phyloP scores from a whole-genome alignment of 2,329 filamentous ascomycete genomes.

The Fusarium veterinarium region DNA sequence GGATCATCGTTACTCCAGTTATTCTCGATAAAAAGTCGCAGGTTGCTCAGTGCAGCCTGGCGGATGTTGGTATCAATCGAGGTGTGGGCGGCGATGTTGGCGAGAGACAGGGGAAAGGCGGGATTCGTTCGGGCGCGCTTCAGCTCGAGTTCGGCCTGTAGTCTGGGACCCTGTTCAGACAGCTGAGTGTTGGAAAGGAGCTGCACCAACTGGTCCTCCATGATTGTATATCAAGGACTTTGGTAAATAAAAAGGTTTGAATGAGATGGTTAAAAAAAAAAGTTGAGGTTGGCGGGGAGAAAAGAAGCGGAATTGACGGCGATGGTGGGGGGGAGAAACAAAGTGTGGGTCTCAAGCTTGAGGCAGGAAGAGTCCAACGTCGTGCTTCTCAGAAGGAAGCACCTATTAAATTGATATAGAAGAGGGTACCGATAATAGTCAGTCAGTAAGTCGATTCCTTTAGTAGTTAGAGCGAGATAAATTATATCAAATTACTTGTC shows the following conservation, averaged over 20 bases:
- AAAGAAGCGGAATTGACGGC: slow-evolving; percentile 36
- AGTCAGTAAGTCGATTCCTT: background rate
- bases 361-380: background rate
- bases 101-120: slow-evolving; percentile 82
- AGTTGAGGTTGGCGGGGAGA: slow-evolving; percentile 41
- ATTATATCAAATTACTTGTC: background rate
- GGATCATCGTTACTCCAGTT: slow-evolving; percentile 85
- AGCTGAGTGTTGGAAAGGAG: slow-evolving; percentile 90
- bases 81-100: slow-evolving; percentile 82
- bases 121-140: slow-evolving; percentile 75
- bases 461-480: background rate
- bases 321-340: slow-evolving; percentile 40
- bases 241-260: slow-evolving; percentile 10
- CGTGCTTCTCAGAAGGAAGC: background rate
- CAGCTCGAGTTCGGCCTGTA: slow-evolving; percentile 87
- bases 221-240: slow-evolving; percentile 53
- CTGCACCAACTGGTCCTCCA: slow-evolving; percentile 93
- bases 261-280: slow-evolving; percentile 21
- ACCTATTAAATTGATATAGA: background rate
- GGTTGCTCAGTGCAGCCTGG: slow-evolving; percentile 81
- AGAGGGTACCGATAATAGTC: background rate
- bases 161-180: slow-evolving; percentile 78
- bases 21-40: slow-evolving; percentile 85
- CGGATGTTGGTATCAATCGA: slow-evolving; percentile 80
- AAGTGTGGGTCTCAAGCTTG: slow-evolving; percentile 33